Evolutionary conservation across 2,329 filamentous ascomycete genomes (phyloP).

Genomic region (Pyrenophora seminiperda): DNA sequence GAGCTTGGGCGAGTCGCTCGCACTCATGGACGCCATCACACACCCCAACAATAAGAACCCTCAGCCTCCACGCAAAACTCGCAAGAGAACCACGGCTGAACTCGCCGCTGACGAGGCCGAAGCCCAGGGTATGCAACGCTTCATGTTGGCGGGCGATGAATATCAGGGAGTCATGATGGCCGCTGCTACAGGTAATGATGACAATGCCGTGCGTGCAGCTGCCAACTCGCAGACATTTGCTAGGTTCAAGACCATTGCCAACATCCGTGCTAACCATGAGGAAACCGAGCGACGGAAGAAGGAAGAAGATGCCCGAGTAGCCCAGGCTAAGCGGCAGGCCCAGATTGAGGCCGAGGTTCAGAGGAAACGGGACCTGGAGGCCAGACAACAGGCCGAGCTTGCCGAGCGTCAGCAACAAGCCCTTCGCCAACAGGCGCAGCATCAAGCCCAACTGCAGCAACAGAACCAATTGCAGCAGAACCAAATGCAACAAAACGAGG

Average conservation of each 20-base stretch:
- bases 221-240: conserved; percentile 87
- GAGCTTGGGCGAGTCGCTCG: conserved; percentile 70
- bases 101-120: conserved; percentile 93
- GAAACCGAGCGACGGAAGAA: conserved; percentile 66
- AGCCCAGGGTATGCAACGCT: conserved; percentile 85
- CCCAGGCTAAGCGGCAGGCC: conserved; percentile 49
- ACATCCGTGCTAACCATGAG: conserved; percentile 77
- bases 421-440: conserved; percentile 55
- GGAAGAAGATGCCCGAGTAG: conserved; percentile 55
- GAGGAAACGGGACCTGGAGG: conserved; percentile 44
- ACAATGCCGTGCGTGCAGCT: conserved; percentile 65
- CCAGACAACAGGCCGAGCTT: conserved; percentile 41
- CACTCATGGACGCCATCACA: conserved; percentile 70
- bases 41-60: conserved; percentile 78
- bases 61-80: conserved; percentile 81
- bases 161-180: conserved; percentile 67
- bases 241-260: conserved; percentile 87
- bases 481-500: conserved; percentile 39
- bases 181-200: conserved; percentile 67
- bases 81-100: conserved; percentile 93
- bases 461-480: conserved; percentile 37
- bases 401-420: conserved; percentile 57
- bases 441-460: conserved; percentile 24
- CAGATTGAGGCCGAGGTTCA: conserved; percentile 43
- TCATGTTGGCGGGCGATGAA: conserved; percentile 92